These are phyloP conservation scores for Paraphysoderma sedebokerense DNA, from an alignment of 371 early-diverging fungal species.

Conservation along the genomic window DNA sequence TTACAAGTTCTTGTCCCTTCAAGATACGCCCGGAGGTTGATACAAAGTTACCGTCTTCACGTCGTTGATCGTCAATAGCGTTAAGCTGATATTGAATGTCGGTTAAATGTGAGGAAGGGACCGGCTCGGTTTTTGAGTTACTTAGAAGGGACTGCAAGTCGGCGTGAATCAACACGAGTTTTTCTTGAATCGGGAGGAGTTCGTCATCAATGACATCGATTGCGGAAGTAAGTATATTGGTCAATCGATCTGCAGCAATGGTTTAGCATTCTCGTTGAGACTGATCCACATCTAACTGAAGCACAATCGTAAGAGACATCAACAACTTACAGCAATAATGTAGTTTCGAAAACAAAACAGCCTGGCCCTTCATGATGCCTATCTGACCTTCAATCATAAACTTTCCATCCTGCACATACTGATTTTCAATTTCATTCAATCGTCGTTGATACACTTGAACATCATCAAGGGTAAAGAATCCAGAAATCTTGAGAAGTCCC, in stretches of 20 bases:
- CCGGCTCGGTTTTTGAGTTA: too few relatives aligned
- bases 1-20: conserved; percentile 34
- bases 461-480: not conserved
- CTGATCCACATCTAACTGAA: conserved; percentile 44
- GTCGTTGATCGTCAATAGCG: not conserved
- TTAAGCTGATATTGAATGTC: not conserved
- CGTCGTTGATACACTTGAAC: not conserved
- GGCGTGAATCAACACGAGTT: not conserved
- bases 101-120: not conserved
- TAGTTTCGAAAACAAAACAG: conserved; percentile 56
- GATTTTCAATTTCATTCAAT: conserved; percentile 45
- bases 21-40: not conserved
- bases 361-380: conserved; percentile 52
- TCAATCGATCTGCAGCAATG: conserved; percentile 24
- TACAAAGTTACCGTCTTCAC: not conserved
- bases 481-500: not conserved
- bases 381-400: conserved; percentile 32
- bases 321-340: conserved; percentile 64
- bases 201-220: not conserved
- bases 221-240: not conserved
- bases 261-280: conserved; percentile 54
- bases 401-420: conserved; percentile 35
- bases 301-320: conserved; percentile 56
- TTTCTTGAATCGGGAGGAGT: not conserved
- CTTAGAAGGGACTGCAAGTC: not conserved